phyloP scores from a whole-genome alignment of 768 basidiomycete species.

The Kwoniella botswanensis region DNA sequence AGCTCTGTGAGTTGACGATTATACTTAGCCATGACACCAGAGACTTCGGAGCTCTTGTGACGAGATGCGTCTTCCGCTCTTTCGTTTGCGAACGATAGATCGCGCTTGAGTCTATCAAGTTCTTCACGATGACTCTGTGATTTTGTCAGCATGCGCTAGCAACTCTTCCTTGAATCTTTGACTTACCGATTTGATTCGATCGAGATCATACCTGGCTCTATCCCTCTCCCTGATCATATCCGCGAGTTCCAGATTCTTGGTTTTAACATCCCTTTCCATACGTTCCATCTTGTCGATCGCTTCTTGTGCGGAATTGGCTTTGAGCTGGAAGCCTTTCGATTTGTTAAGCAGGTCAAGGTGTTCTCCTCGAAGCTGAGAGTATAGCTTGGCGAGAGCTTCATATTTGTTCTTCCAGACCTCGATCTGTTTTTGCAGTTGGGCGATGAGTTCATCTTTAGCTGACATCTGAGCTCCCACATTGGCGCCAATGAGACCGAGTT shows the following conservation, averaged over 20 bases:
- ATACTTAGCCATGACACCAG: conserved; percentile 84
- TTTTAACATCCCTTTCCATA: conserved; percentile 96
- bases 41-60: conserved; percentile 91
- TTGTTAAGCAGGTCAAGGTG: conserved; percentile 96
- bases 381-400: conserved; percentile 95
- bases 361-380: conserved; percentile 95
- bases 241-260: conserved; percentile 97
- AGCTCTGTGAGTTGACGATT: conserved; percentile 94
- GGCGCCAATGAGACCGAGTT: conserved; percentile 72
- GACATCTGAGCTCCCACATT: conserved; percentile 83
- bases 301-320: conserved; percentile 97
- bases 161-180: neutral
- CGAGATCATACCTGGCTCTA: conserved; percentile 91
- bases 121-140: conserved; percentile 86
- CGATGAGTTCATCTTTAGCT: conserved; percentile 94
- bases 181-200: conserved; percentile 78
- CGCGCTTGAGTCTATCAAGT: conserved; percentile 85
- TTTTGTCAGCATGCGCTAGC: no score
- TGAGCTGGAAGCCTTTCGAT: conserved; percentile 95
- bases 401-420: conserved; percentile 98
- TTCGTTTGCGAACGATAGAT: conserved; percentile 93
- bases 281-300: conserved; percentile 97
- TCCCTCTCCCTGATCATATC: conserved; percentile 99
- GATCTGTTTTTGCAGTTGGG: conserved; percentile 94
- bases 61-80: conserved; percentile 93